Percentiles rank a stretch among this genome's conserved stretches.
Conservation (phyloP, 148 eudicot genomes). For the Mesembryanthemum crystallinum region DNA sequence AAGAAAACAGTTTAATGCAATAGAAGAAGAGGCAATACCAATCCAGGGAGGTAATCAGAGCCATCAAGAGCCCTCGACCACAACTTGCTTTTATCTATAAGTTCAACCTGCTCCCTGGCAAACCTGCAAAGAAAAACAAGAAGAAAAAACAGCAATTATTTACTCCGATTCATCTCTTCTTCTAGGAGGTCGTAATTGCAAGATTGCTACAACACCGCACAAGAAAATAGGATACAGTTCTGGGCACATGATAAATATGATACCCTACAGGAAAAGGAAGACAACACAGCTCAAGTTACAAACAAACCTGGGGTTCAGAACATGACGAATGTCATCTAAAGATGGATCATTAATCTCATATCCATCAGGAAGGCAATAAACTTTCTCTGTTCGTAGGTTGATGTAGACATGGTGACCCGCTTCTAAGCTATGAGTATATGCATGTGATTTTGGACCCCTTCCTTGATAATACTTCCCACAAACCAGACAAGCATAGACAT, state of each 20-base stretch:
- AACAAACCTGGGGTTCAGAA: conserved; percentile 82
- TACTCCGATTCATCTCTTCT: neutral
- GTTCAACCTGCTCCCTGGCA: conserved; percentile 57
- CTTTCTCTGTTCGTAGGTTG: conserved; percentile 78
- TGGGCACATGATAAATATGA: neutral
- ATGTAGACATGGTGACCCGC: conserved; percentile 95
- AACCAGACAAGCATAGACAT: conserved; percentile 93
- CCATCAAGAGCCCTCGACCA: conserved; percentile 99
- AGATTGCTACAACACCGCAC: neutral
- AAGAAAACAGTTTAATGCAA: neutral
- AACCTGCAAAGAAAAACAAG: conserved; percentile 40
- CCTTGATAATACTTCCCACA: conserved; percentile 97
- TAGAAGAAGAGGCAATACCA: conserved; percentile 45
- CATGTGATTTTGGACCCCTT: conserved; percentile 85
- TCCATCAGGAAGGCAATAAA: conserved; percentile 97
- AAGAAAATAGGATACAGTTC: neutral
- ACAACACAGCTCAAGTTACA: neutral
- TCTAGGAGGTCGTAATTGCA: neutral
- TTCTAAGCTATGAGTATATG: conserved; percentile 92
- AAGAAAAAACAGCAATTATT: neutral
- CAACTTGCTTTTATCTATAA: conserved; percentile 66
- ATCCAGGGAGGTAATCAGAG: conserved; percentile 95
- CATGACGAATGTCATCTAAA: conserved; percentile 84
- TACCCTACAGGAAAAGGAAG: neutral
- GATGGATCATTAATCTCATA: conserved; percentile 92